These are phyloP conservation scores for Cercophora samala DNA, from an alignment of 495 filamentous ascomycete species.

Conservation along the genomic window DNA sequence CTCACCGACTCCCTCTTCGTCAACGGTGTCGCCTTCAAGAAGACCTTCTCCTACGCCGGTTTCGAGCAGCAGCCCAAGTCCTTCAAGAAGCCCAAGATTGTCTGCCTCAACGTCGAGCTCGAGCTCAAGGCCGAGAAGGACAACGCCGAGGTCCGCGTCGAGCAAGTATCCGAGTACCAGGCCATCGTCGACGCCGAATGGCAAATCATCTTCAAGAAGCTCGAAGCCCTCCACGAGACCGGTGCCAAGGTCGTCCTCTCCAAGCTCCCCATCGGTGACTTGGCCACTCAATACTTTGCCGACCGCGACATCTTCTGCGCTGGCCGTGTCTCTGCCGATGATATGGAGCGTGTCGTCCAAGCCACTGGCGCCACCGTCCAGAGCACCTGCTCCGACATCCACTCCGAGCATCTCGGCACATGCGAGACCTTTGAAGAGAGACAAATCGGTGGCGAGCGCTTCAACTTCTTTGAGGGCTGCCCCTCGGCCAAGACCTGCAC, in stretches of 20 bases:
- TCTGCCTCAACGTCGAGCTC: conserved; percentile 94
- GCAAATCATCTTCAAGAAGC: conserved; percentile 99
- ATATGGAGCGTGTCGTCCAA: conserved; percentile 93
- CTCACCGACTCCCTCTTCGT: conserved; percentile 96
- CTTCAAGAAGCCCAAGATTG: conserved; percentile 89
- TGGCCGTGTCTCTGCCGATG: conserved; percentile 85
- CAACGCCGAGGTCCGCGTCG: conserved; percentile 95
- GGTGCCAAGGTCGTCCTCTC: conserved; percentile 95
- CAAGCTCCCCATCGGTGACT: conserved; percentile 95
- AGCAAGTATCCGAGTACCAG: conserved; percentile 98
- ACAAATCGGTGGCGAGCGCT: conserved; percentile 94
- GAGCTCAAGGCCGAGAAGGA: conserved; percentile 99
- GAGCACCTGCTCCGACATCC: conserved; percentile 96
- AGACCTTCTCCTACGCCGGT: conserved; percentile 98
- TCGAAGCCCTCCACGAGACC: conserved; percentile 87
- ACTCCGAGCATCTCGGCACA: conserved; percentile 80
- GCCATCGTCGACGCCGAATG: conserved; percentile 98
- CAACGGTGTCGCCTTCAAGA: conserved; percentile 98
- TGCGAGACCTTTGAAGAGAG: conserved; percentile 91
- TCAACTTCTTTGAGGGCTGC: conserved; percentile 97
- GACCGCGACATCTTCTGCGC: conserved; percentile 99
- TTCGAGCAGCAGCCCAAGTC: conserved; percentile 98
- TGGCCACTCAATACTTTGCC: conserved; percentile 97
- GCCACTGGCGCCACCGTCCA: conserved; percentile 90
- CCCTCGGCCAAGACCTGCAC: conserved; percentile 95